Conservation (phyloP, 306 rosid species). For the Sicyos baderoa region DNA sequence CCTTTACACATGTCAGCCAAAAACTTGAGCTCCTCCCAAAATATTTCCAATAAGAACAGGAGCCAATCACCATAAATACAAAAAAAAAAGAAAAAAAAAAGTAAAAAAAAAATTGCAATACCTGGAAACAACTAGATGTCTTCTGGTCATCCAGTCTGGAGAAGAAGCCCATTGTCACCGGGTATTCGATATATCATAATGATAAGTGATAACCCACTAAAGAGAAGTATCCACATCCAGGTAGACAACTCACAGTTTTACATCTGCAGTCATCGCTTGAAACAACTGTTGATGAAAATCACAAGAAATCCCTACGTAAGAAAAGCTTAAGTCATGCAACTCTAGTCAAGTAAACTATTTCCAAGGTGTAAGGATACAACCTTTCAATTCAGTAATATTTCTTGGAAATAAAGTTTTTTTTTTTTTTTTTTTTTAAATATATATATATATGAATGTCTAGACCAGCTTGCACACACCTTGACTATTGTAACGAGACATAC, state of each 20-base stretch:
- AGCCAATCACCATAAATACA: not conserved
- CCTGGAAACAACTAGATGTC: conserved; percentile 13
- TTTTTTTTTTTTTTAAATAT: too few species aligned
- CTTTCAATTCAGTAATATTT: too few species aligned
- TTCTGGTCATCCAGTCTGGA: not conserved
- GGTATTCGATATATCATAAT: not conserved
- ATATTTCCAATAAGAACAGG: not conserved
- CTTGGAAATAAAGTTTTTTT: too few species aligned
- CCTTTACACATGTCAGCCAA: too few species aligned
- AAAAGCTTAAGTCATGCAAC: not conserved
- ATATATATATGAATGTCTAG: too few species aligned
- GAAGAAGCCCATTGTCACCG: conserved; percentile 10
- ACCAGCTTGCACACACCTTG: too few species aligned
- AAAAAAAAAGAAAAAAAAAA: not conserved
- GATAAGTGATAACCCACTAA: conserved; percentile 7
- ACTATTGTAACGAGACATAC: too few species aligned
- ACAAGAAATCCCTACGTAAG: conserved; percentile 1
- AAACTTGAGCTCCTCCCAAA: too few species aligned
- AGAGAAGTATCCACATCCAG: not conserved
- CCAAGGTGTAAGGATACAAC: too few species aligned
- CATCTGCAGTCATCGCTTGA: not conserved
- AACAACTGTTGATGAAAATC: not conserved
- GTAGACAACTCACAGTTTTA: conserved; percentile 1
- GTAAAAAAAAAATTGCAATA: not conserved
- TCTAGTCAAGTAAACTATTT: not conserved